Conservation (phyloP, 441 rosid species). For the Aquilaria agallochum region DNA sequence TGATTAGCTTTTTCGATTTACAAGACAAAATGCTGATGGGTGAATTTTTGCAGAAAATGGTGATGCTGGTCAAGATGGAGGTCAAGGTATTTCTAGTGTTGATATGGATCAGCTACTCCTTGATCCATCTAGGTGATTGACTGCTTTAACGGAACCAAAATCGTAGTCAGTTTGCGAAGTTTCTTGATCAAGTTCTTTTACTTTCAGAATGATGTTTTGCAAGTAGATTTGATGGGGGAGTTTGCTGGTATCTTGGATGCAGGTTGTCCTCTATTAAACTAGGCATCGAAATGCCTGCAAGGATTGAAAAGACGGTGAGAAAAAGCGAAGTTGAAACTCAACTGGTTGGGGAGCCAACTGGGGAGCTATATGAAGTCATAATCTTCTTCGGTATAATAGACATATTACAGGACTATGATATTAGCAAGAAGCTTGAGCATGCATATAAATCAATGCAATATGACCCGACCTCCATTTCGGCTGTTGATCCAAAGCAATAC, state of each 20-base stretch:
- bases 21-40: constrained; percentile 12
- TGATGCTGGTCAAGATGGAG: constrained; percentile 34
- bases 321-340: constrained; percentile 56
- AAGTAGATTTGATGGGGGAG: no score
- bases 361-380: constrained; percentile 70
- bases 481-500: constrained; percentile 96
- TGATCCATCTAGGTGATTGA: constrained; percentile 60
- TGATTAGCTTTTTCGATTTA: constrained; percentile 12
- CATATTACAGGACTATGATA: constrained; percentile 93
- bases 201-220: no score
- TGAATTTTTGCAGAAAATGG: constrained; percentile 32
- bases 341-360: constrained; percentile 82
- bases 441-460: constrained; percentile 96
- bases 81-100: constrained; percentile 48
- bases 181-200: no score
- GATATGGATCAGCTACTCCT: constrained; percentile 56
- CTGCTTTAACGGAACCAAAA: no score
- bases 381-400: constrained; percentile 88
- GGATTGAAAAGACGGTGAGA: constrained; percentile 71
- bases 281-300: constrained; percentile 78
- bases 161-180: no score
- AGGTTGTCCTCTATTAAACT: constrained; percentile 69
- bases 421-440: constrained; percentile 98
- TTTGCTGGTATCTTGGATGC: constrained; percentile 6
- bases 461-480: constrained; percentile 93